Conservation (phyloP, 129 eudicot genomes). For the Glebionis coronaria region DNA sequence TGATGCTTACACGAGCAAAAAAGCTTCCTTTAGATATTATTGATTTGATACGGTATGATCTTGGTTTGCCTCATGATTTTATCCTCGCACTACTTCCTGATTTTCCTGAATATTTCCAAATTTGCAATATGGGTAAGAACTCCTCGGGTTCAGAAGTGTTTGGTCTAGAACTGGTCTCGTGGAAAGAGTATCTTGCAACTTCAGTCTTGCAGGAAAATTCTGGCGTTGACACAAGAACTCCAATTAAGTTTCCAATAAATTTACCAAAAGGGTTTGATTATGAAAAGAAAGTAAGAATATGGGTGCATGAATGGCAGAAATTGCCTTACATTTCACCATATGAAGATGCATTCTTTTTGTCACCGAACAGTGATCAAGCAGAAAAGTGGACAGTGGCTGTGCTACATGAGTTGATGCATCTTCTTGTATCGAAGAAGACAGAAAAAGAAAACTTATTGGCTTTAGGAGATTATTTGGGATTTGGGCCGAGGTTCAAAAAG, state of each 20-base stretch:
- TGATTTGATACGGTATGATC: conserved; percentile 53
- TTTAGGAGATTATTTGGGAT: conserved; percentile 79
- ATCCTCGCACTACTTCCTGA: conserved; percentile 50
- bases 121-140: conserved; percentile 51
- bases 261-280: conserved; percentile 82
- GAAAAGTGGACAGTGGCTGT: conserved; percentile 86
- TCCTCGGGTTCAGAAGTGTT: conserved; percentile 33
- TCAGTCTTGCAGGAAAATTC: conserved; percentile 40
- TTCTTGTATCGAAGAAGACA: conserved; percentile 68
- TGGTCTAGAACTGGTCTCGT: conserved; percentile 67
- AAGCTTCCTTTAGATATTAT: conserved; percentile 53
- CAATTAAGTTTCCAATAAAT: conserved; percentile 52
- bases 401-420: conserved; percentile 72
- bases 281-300: conserved; percentile 65
- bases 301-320: conserved; percentile 76
- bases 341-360: conserved; percentile 81
- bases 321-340: conserved; percentile 91
- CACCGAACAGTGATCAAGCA: conserved; percentile 74
- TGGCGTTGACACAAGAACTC: conserved; percentile 26
- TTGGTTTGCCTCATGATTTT: conserved; percentile 72
- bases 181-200: conserved; percentile 61
- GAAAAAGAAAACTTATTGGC: conserved; percentile 54
- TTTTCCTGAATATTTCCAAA: conserved; percentile 67
- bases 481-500: conserved; percentile 71
- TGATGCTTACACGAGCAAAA: conserved; percentile 59